A percentile compares a stretch with the other conserved stretches of the same genome.
phyloP scores from a whole-genome alignment of 371 early-diverging fungal species.

The Rhizopus stolonifer region DNA sequence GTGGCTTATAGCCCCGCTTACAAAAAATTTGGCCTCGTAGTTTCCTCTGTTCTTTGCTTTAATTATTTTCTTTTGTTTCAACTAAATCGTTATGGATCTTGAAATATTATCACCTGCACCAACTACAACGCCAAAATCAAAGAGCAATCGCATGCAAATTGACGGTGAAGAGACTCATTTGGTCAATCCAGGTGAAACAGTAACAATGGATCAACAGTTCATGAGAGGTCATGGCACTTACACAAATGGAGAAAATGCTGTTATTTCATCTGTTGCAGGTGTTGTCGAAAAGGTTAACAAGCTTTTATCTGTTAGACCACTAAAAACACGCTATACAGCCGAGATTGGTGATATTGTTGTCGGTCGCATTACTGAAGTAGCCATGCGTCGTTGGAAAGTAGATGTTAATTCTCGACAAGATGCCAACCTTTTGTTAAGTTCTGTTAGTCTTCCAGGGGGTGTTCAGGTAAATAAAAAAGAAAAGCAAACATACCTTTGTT shows the following conservation, averaged over 20 bases:
- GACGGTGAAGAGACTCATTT: conserved; percentile 51
- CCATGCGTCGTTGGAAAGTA: conserved; percentile 89
- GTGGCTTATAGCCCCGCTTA: not conserved
- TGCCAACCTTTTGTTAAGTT: conserved; percentile 86
- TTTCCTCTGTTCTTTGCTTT: not conserved
- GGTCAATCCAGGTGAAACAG: conserved; percentile 87
- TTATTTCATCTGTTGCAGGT: conserved; percentile 89
- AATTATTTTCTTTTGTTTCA: not conserved
- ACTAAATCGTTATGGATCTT: conserved; percentile 25
- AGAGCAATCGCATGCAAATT: conserved; percentile 42
- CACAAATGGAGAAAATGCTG: conserved; percentile 57
- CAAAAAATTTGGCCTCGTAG: not conserved
- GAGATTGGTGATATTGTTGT: conserved; percentile 99
- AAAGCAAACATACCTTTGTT: too few relatives aligned
- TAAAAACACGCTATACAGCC: conserved; percentile 85
- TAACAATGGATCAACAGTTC: conserved; percentile 81
- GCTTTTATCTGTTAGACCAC: conserved; percentile 90
- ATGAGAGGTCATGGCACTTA: conserved; percentile 98
- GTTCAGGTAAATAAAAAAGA: conserved; percentile 69
- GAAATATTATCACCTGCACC: conserved; percentile 41
- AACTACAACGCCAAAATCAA: conserved; percentile 18
- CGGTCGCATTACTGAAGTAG: conserved; percentile 92
- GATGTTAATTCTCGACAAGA: conserved; percentile 93
- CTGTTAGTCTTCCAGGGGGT: conserved; percentile 97
- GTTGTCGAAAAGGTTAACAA: conserved; percentile 95